Percentiles rank a stretch among this genome's conserved stretches.
phyloP scores from a whole-genome alignment of 1,139 yeast species.

The Geotrichum phurueaensis region DNA sequence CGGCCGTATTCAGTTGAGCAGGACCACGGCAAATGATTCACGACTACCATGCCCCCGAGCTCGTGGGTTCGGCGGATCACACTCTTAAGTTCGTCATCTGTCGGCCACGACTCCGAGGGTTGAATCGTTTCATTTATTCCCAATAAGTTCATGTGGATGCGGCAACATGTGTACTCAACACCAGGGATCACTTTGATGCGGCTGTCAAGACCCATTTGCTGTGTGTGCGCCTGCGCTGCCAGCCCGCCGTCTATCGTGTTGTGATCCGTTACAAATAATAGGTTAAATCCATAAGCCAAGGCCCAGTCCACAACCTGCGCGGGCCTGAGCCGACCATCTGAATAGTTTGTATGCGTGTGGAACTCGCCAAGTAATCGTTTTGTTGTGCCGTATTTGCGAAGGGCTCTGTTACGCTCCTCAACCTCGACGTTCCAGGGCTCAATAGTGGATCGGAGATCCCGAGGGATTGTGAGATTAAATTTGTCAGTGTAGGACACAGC shows the following conservation, averaged over 20 bases:
- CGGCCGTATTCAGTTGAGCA: conserved; percentile 21
- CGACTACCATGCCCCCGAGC: conserved; percentile 27
- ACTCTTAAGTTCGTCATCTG: conserved; percentile 22
- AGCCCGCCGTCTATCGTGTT: conserved; percentile 25
- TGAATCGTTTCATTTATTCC: conserved; percentile 26
- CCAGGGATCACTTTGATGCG: conserved; percentile 25
- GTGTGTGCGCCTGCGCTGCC: conserved; percentile 21
- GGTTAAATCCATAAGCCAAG: conserved; percentile 26
- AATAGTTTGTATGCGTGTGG: conserved; percentile 26
- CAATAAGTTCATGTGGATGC: conserved; percentile 30
- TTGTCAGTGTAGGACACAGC: conserved; percentile 21
- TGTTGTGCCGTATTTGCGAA: neutral
- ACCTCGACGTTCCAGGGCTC: conserved; percentile 19
- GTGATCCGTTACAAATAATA: conserved; percentile 28
- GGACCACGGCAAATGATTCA: conserved; percentile 28
- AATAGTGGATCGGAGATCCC: conserved; percentile 16
- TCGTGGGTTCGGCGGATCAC: conserved; percentile 23
- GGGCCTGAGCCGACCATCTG: conserved; percentile 26
- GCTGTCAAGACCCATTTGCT: neutral
- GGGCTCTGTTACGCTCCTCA: neutral
- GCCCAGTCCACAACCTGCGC: conserved; percentile 30
- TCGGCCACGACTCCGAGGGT: conserved; percentile 23
- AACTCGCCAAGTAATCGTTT: conserved; percentile 21
- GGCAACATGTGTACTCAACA: conserved; percentile 28
- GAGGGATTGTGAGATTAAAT: conserved; percentile 20